These are phyloP conservation scores for Leccinum variicolor DNA, from an alignment of 768 basidiomycete species.

Conservation along the genomic window DNA sequence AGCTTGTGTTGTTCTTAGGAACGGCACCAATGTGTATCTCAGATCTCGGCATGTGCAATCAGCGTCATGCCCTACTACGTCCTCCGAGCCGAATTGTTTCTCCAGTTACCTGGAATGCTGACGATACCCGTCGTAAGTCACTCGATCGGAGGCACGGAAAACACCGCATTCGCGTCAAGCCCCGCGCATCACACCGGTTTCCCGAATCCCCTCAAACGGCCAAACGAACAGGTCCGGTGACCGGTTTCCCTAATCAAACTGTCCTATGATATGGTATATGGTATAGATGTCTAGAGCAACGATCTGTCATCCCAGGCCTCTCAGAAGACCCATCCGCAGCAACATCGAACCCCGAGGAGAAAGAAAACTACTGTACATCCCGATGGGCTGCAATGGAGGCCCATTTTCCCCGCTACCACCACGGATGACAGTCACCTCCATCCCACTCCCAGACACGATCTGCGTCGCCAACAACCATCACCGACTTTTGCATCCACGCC, in stretches of 20 bases:
- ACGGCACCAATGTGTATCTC: neutral
- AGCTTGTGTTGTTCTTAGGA: too few species aligned
- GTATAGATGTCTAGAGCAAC: neutral
- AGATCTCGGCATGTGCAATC: neutral
- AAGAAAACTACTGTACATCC: neutral
- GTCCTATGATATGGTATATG: neutral
- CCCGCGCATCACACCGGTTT: neutral
- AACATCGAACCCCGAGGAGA: neutral
- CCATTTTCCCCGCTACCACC: neutral
- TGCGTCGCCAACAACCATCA: constrained; percentile 36
- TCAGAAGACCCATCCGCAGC: neutral
- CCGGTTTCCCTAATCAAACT: neutral
- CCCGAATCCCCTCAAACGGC: neutral
- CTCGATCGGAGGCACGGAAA: neutral
- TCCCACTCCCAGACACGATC: constrained; percentile 20
- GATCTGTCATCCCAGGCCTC: neutral
- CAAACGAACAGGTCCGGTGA: neutral
- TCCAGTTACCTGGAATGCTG: neutral
- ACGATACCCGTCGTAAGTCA: neutral
- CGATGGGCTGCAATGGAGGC: neutral
- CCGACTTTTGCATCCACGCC: constrained; percentile 35
- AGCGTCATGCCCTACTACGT: too few species aligned
- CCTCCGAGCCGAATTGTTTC: neutral
- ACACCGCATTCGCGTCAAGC: neutral
- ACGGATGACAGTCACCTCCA: constrained; percentile 23